A percentile compares a stretch with the other conserved stretches of the same genome.
Conservation (phyloP, 495 filamentous ascomycete genomes). For the Hyaloscypha bicolor region DNA sequence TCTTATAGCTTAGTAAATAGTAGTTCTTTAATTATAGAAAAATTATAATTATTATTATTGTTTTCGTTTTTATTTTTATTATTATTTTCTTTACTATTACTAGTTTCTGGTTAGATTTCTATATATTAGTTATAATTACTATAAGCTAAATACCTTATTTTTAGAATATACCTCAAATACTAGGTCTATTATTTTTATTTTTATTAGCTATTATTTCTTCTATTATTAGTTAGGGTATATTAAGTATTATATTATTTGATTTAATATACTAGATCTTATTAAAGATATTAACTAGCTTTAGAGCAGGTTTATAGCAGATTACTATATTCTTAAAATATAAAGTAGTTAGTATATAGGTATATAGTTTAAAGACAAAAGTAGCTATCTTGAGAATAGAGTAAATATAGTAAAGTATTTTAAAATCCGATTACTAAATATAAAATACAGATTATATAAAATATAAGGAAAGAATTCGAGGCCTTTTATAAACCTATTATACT, state of each 20-base stretch:
- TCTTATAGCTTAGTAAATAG: conserved; percentile 7
- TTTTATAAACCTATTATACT: too few relatives aligned
- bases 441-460: too few relatives aligned
- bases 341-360: conserved; percentile 20
- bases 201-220: conserved; percentile 13
- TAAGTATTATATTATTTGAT: too few relatives aligned
- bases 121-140: too few relatives aligned
- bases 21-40: conserved; percentile 14
- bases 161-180: conserved; percentile 20
- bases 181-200: not conserved
- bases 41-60: too few relatives aligned
- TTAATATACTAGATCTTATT: conserved; percentile 12
- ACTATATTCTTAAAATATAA: conserved; percentile 11
- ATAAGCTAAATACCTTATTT: conserved; percentile 20
- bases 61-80: not conserved
- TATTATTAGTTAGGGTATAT: conserved; percentile 8
- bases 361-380: conserved; percentile 20
- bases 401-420: too few relatives aligned
- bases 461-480: too few relatives aligned
- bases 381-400: too few relatives aligned
- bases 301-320: conserved; percentile 13
- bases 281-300: conserved; percentile 13
- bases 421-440: too few relatives aligned
- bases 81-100: too few relatives aligned
- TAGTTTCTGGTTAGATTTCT: too few relatives aligned